These are phyloP conservation scores for Litchi chinensis DNA, from an alignment of 345 rosid species.

Conservation along the genomic window DNA sequence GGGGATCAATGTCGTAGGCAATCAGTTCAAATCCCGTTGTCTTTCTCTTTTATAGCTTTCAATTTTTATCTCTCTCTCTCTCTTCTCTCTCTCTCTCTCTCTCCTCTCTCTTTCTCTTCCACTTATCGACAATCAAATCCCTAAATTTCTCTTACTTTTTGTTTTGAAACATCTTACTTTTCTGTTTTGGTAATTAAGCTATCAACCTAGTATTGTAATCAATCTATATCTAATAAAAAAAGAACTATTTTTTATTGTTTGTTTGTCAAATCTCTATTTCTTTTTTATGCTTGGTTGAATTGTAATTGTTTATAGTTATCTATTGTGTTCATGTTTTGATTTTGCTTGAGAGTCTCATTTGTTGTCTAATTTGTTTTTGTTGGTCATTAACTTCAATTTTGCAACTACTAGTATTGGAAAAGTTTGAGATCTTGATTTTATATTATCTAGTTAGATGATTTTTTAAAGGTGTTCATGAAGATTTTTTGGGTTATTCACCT, in stretches of 20 bases:
- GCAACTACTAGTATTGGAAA: neutral
- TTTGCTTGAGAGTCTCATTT: neutral
- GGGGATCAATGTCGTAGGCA: too few relatives aligned
- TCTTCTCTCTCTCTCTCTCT: too few relatives aligned
- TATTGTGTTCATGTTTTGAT: neutral
- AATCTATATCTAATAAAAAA: neutral
- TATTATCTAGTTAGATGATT: neutral
- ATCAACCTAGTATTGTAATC: neutral
- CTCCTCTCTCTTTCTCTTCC: too few relatives aligned
- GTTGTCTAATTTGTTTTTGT: neutral
- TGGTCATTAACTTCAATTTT: neutral
- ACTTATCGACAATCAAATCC: too few relatives aligned
- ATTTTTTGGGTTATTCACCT: too few relatives aligned
- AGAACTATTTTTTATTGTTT: neutral
- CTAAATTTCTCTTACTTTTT: too few relatives aligned
- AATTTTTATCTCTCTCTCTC: too few relatives aligned
- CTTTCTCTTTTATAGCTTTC: too few relatives aligned
- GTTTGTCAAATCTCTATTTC: neutral
- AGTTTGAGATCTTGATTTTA: neutral
- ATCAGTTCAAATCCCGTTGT: too few relatives aligned
- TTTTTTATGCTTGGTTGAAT: neutral
- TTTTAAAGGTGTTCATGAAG: too few relatives aligned
- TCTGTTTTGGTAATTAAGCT: neutral
- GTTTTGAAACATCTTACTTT: neutral
- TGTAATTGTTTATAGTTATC: neutral